Conservation (phyloP, 495 filamentous ascomycete species). For the Penicillium taxi region DNA sequence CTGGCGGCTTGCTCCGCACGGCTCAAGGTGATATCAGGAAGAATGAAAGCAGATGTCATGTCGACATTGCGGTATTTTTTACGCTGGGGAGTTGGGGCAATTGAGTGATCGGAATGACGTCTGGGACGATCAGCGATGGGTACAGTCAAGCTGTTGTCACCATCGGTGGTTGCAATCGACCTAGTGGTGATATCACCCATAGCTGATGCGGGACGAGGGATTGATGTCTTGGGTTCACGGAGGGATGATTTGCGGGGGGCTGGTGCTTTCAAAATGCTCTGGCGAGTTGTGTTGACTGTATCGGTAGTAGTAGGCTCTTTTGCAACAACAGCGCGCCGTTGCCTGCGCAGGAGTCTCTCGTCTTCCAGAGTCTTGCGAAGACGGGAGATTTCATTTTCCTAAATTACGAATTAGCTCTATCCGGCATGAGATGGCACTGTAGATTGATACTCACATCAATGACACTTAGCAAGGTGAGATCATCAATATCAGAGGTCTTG, state of each 20-base stretch:
- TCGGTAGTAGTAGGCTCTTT: conserved; percentile 27
- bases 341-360: conserved; percentile 41
- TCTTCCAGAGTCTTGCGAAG: conserved; percentile 44
- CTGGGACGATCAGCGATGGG: conserved; percentile 28
- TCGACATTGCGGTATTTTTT: conserved; percentile 37
- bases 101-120: conserved; percentile 42
- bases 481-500: conserved; percentile 24
- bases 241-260: conserved; percentile 42
- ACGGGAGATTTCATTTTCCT: conserved; percentile 41
- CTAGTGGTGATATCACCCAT: conserved; percentile 28
- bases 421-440: background rate
- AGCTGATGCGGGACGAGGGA: conserved; percentile 32
- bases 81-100: conserved; percentile 17
- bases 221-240: conserved; percentile 28
- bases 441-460: conserved; percentile 30
- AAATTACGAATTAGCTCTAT: conserved; percentile 2
- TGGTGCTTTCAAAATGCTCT: conserved; percentile 27
- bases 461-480: conserved; percentile 41
- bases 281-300: conserved; percentile 31
- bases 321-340: conserved; percentile 27
- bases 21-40: conserved; percentile 59
- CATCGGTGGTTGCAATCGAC: conserved; percentile 23
- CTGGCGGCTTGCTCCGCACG: conserved; percentile 27
- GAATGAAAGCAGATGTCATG: conserved; percentile 77
- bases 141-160: conserved; percentile 25